phyloP scores from a whole-genome alignment of 441 rosid species.

The Populus hybrid region DNA sequence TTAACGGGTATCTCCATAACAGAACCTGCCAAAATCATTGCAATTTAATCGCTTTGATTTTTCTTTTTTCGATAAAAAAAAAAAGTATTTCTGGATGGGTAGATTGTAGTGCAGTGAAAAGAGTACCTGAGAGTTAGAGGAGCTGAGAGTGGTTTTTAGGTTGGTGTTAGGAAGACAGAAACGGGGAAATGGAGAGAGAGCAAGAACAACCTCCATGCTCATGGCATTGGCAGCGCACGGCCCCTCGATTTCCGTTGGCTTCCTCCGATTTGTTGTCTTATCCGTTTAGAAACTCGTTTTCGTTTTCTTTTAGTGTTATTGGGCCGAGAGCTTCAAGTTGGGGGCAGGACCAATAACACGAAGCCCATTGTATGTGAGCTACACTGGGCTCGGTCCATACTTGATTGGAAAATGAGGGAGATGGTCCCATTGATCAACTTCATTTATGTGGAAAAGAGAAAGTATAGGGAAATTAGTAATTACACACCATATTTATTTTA shows the following conservation, averaged over 20 bases:
- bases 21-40: not conserved
- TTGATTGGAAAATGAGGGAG: not conserved
- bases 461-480: not conserved
- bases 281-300: not conserved
- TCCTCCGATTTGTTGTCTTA: not conserved
- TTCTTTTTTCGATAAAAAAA: too few species aligned
- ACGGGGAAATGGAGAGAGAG: slow-evolving; percentile 18
- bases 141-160: slow-evolving; percentile 20
- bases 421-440: too few species aligned
- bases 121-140: slow-evolving; percentile 29
- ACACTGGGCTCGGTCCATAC: not conserved
- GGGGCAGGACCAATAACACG: not conserved
- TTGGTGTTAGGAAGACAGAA: slow-evolving; percentile 19
- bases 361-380: not conserved
- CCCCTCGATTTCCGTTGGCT: slow-evolving; percentile 19
- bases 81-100: too few species aligned
- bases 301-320: not conserved
- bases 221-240: slow-evolving; percentile 44
- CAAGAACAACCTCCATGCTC: slow-evolving; percentile 39
- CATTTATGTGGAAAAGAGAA: too few species aligned
- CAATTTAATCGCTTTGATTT: not conserved
- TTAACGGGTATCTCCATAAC: not conserved
- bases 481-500: not conserved
- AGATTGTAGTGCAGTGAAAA: not conserved
- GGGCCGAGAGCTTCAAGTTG: not conserved